Evolutionary conservation across 169 alveolate genomes (phyloP).

Genomic region (Plasmodium vivax): DNA sequence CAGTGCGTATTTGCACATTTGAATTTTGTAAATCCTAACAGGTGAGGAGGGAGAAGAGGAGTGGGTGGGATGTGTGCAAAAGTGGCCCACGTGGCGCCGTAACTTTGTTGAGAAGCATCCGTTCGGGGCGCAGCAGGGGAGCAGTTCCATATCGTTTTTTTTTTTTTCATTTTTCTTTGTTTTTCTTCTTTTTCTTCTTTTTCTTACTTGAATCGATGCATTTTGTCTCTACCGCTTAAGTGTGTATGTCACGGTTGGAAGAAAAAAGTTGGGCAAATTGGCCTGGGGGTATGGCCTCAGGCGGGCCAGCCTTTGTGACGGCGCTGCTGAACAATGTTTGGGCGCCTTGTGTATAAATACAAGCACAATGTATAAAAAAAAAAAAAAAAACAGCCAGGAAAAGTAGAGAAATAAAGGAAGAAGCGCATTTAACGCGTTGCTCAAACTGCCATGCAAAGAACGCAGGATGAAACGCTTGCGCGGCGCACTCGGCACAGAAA

Average conservation of each 20-base stretch:
- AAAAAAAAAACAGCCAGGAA: not conserved
- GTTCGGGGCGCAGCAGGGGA: not conserved
- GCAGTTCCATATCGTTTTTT: not conserved
- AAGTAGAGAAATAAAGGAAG: not conserved
- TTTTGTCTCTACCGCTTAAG: not conserved
- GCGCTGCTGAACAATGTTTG: not conserved
- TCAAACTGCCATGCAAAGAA: not conserved
- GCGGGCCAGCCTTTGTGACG: not conserved
- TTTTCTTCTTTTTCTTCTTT: not conserved
- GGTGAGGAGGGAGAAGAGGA: not conserved
- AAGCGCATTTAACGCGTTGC: not conserved
- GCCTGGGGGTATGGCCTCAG: not conserved
- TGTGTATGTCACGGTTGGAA: not conserved
- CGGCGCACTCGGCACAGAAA: not conserved
- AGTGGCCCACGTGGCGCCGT: not conserved
- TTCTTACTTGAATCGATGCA: slow-evolving; percentile 65
- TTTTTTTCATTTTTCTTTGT: not conserved
- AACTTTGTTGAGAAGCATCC: not conserved
- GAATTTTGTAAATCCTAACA: slow-evolving; percentile 42
- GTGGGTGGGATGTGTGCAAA: not conserved
- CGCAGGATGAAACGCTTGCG: not conserved
- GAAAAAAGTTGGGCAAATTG: not conserved
- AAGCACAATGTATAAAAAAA: not conserved
- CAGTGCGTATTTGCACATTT: slow-evolving; percentile 64
- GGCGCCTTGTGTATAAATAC: not conserved